Base-by-base conservation (phyloP, 2,329 filamentous ascomycete species). In the Akanthomyces dipterigenus region DNA sequence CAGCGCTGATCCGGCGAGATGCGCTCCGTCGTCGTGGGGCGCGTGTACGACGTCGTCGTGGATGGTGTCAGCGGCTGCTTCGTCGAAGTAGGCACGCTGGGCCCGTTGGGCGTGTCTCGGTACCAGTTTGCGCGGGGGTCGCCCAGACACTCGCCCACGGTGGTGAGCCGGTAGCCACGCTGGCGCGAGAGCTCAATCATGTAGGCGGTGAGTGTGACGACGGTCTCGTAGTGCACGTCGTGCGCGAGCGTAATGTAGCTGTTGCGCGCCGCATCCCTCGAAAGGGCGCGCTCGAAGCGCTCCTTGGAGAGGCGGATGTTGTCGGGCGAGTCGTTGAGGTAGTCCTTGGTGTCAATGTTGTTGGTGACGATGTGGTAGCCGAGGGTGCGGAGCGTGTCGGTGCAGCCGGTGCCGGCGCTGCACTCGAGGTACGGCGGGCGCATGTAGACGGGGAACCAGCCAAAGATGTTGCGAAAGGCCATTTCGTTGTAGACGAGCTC, bases 261-360 rank as follows among this genome's bases (percentile, higher is more conserved):
- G 38, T 72, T 70, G 6, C 53, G 63, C 0, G 58, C 56, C 1
- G 72, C 54, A 26, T 69, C 62, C 0, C 64, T 60, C 36, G 78
- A 82, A 18, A 76, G 67, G 16, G 69, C 70, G 3, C 69, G 58
- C n/a, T 69, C 69, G 62, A 72, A 77, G 8, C 68, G 69, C 12
- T 72, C 67, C 64, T 82, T 77, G 60, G 77, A 78, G 31, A 73
- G 69, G 62, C 77, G 72, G 64, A 85, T 84, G 64, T 78, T 76
- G 46, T 78, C 71, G 2, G 81, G 76, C 9, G 72, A 73, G 61
- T 79, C 75, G 65, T 84, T 79, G 66, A 82, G 74, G 67, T 83
- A 86, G 70, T 87, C 84, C 64, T 85, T 81, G 18, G 84, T 87
- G 68, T 87, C 84, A 14, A 86, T 70, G 67, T 85, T 80, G 65